phyloP scores from a whole-genome alignment of 108 stramenopile species.

The Asterionellopsis glacialis region DNA sequence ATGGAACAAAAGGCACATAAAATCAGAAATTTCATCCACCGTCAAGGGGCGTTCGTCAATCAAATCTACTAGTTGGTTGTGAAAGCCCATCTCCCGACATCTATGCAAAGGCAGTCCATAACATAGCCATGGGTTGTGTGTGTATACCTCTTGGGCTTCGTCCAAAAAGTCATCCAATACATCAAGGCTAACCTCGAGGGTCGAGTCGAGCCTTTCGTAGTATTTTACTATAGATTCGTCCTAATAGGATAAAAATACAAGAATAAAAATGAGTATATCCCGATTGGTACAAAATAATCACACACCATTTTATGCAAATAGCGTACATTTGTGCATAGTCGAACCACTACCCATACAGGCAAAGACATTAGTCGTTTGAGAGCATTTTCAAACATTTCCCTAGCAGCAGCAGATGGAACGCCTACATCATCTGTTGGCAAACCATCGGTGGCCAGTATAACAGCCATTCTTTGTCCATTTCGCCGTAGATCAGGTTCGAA shows the following conservation, averaged over 20 bases:
- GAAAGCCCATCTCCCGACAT: slow-evolving; percentile 61
- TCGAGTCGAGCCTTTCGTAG: slow-evolving; percentile 50
- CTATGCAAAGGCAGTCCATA: slow-evolving; percentile 63
- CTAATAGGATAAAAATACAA: too few species aligned
- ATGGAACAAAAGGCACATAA: slow-evolving; percentile 50
- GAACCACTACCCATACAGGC: slow-evolving; percentile 73
- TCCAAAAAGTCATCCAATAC: slow-evolving; percentile 70
- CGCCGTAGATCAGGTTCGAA: slow-evolving; percentile 32
- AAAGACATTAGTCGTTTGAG: slow-evolving; percentile 49
- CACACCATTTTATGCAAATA: slow-evolving; percentile 17
- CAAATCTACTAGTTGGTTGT: slow-evolving; percentile 55
- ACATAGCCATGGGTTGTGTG: slow-evolving; percentile 64
- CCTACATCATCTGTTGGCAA: slow-evolving; percentile 61
- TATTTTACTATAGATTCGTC: slow-evolving; percentile 45
- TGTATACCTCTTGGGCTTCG: slow-evolving; percentile 65
- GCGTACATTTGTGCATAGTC: slow-evolving; percentile 67
- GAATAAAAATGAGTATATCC: too few species aligned
- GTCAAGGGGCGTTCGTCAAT: slow-evolving; percentile 69
- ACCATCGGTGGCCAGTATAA: slow-evolving; percentile 83
- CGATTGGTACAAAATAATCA: slow-evolving; percentile 23
- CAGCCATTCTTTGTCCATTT: slow-evolving; percentile 47
- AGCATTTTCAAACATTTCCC: slow-evolving; percentile 26
- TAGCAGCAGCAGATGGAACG: slow-evolving; percentile 6
- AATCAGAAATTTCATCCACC: slow-evolving; percentile 48
- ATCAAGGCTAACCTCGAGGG: slow-evolving; percentile 58